Evolutionary conservation across 495 filamentous ascomycete genomes (phyloP).

Genomic region (Thozetella sp.): DNA sequence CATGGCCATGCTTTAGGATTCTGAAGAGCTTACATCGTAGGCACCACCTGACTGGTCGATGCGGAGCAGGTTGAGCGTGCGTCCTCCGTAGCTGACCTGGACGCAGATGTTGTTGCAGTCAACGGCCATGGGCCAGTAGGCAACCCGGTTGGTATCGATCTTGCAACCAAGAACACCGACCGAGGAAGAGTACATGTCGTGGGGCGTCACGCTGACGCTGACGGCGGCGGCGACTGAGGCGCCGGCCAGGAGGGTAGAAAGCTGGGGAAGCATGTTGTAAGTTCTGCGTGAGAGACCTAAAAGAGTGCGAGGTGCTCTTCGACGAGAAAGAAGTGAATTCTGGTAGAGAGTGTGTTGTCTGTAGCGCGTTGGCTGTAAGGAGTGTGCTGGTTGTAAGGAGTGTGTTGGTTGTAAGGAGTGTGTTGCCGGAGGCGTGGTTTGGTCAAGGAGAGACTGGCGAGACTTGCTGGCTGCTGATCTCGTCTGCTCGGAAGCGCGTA

Average conservation of each 20-base stretch:
- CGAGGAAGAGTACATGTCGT: constrained; percentile 41
- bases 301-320: too few relatives aligned
- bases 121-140: constrained; percentile 40
- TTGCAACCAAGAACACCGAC: constrained; percentile 47
- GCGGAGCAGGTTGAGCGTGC: constrained; percentile 38
- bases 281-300: too few relatives aligned
- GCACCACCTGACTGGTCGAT: constrained; percentile 42
- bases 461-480: neutral
- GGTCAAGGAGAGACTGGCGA: neutral
- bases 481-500: too few relatives aligned
- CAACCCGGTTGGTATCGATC: constrained; percentile 39
- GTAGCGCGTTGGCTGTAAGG: too few relatives aligned
- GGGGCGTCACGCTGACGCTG: constrained; percentile 31
- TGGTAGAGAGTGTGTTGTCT: too few relatives aligned
- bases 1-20: too few relatives aligned
- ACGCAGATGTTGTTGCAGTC: constrained; percentile 47
- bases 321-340: too few relatives aligned
- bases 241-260: neutral
- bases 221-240: neutral
- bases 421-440: neutral
- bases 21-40: too few relatives aligned
- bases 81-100: constrained; percentile 29
- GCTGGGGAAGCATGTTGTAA: neutral
- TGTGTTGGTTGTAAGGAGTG: neutral
- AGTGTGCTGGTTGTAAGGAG: too few relatives aligned